Evolutionary conservation across 192 early-diverging fungal genomes (phyloP), one percentile per base, ranked within the genome.

Genomic region (Haplosporangium gracile): DNA sequence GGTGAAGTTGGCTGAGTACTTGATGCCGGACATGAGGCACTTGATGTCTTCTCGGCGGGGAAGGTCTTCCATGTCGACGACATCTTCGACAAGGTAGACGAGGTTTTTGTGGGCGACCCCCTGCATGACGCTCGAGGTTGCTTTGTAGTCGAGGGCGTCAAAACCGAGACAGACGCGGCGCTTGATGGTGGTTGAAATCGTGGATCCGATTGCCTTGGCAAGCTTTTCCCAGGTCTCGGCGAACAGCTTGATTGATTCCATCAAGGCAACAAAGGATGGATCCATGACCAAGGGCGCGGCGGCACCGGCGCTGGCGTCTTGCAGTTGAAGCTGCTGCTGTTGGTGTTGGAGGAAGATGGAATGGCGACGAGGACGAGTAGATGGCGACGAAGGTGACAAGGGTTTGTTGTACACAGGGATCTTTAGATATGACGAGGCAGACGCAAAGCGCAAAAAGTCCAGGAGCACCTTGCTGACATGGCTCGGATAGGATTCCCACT

Each of bases 81-180:
- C 20, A 5, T 74, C 42, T 40, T 74, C 79, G 32, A 80, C 72
- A n/a, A 80, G 18, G 8, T 49, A 9, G 6, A 7, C 32, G 29
- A 80, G 43, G n/a, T 80, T 65, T 2, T 63, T 42, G 16, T 49
- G 24, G 24, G n/a, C 63, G 26, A 80, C 72, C 8, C 79, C 79
- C 15, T 42, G 26, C n/a, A 74, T 38, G 9, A 42, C 51, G 20
- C 47, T 68, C 1, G 79, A 32, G 5, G 24, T 69, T 10, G 79
- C 63, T 18, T 16, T 68, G 79, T 68, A 65, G 26, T 68, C 51
- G 63, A 68, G 43, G 5, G n/a, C 34, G 1, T 80, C 72, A 68
- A 80, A 80, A 4, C 79, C 79, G 16, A 80, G 79, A 49, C 79
- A 80, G 16, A 80, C 72, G 57, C 72, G 53, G 8, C 53, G 18